Evolutionary conservation across 1,284 basidiomycete genomes (phyloP).

Genomic region (Melanopsichium pennsylvanicum): DNA sequence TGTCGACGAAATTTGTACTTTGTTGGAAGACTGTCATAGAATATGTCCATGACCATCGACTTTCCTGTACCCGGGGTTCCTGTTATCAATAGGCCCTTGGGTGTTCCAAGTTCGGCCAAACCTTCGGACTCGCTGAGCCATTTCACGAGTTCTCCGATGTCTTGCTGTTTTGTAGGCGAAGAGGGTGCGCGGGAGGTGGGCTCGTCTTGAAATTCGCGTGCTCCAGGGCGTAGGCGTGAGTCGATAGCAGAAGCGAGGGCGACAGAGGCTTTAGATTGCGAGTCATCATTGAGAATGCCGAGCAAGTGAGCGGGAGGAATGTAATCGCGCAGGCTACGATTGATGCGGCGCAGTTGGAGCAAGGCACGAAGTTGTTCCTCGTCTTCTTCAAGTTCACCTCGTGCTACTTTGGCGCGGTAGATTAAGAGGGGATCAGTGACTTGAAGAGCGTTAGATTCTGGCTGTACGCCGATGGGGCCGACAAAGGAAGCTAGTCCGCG

Average conservation of each 20-base stretch:
- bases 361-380: slow-evolving; percentile 75
- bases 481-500: slow-evolving; percentile 8
- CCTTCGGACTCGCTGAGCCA: slow-evolving; percentile 73
- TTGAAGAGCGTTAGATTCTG: slow-evolving; percentile 36
- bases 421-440: slow-evolving; percentile 55
- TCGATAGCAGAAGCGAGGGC: slow-evolving; percentile 28
- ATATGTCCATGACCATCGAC: slow-evolving; percentile 75
- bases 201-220: slow-evolving; percentile 8
- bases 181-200: slow-evolving; percentile 20
- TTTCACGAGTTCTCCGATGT: slow-evolving; percentile 68
- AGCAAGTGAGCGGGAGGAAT: slow-evolving; percentile 68
- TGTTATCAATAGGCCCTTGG: slow-evolving; percentile 70
- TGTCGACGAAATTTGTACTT: slow-evolving; percentile 74
- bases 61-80: slow-evolving; percentile 71
- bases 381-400: slow-evolving; percentile 72
- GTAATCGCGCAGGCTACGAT: slow-evolving; percentile 70
- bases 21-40: slow-evolving; percentile 73
- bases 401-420: slow-evolving; percentile 66
- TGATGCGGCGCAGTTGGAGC: slow-evolving; percentile 71
- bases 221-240: slow-evolving; percentile 13
- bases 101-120: slow-evolving; percentile 71
- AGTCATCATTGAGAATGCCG: slow-evolving; percentile 48
- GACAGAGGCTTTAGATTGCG: slow-evolving; percentile 18
- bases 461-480: background rate
- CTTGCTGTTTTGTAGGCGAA: slow-evolving; percentile 34